Base-by-base conservation (phyloP, 2,329 filamentous ascomycete species). In the Fusarium nelsonii region DNA sequence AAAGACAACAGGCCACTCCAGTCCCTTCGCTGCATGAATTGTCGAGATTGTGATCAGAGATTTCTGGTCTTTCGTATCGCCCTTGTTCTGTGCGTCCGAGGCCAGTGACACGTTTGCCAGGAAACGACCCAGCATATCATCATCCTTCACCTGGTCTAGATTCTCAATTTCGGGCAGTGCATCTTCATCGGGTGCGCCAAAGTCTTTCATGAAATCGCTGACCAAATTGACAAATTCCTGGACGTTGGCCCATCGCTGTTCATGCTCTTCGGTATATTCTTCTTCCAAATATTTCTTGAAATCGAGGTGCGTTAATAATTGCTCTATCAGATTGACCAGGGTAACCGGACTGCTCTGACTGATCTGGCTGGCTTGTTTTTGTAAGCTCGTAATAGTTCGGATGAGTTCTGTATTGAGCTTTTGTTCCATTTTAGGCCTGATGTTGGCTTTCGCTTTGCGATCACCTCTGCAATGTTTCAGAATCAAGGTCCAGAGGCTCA, bases 1-100 rank as follows among this genome's bases (percentile, higher is more conserved):
- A 77, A 98, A 98, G 1, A 98, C 93, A 2, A 97, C 86, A 0
- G 95, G 95, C 96, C 96, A 99, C 78, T 99, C 95, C 1, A 99
- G 84, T 4, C 95, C 95, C 79, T 99, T 99, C 4, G 95, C 93
- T 1, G 94, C 94, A 77, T 99, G 95, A 12, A 99, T 97, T 0
- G 95, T 99, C 8, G 94, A 97, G 26, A 99, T 93, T 0, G 94
- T 97, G 20, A 98, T 88, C 71, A 92, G 84, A 3, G 87, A 83
- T 30, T 84, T 86, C 30, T 83, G 83, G 53, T 87, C 84, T 23
- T 84, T 83, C 4, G 85, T 84, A 4, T 87, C 84, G 11, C 88
- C 85, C 26, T 89, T 86, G 18, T 87, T 88, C 71, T 93, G 90
- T 0, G 90, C 87, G 67, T 97, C 93, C 0, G 93, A 91, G 4